Conservation (phyloP, 2,329 filamentous ascomycete genomes). For the Hypoxylon sp. region DNA sequence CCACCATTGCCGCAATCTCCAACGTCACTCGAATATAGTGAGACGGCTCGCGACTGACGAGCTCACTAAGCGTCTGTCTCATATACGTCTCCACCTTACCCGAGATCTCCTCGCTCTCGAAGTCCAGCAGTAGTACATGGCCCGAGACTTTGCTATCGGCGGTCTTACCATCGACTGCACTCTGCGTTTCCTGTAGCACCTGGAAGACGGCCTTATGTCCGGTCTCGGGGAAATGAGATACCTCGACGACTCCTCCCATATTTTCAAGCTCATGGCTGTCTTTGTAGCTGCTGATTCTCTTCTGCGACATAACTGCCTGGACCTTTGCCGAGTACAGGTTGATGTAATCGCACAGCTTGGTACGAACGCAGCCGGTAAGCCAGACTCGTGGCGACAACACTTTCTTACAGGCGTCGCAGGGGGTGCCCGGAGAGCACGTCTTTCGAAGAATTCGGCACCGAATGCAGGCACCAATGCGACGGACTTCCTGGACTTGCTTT, state of each 20-base stretch:
- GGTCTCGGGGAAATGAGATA: constrained; percentile 65
- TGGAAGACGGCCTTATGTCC: constrained; percentile 55
- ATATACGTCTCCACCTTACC: constrained; percentile 67
- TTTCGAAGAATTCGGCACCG: constrained; percentile 71
- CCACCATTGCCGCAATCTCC: constrained; percentile 56
- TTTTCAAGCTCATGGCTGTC: constrained; percentile 57
- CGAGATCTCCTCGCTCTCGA: constrained; percentile 67
- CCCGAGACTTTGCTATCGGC: constrained; percentile 43
- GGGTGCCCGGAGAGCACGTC: constrained; percentile 69
- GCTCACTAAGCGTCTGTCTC: constrained; percentile 63
- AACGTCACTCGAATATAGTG: constrained; percentile 67
- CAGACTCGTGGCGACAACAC: constrained; percentile 71
- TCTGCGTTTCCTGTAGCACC: constrained; percentile 51
- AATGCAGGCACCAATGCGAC: constrained; percentile 71
- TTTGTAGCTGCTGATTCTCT: constrained; percentile 64
- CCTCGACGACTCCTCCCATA: constrained; percentile 61
- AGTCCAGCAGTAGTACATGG: constrained; percentile 64
- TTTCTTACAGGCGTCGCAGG: constrained; percentile 69
- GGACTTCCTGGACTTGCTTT: constrained; percentile 70
- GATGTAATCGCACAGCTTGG: constrained; percentile 67
- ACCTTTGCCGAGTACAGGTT: constrained; percentile 70
- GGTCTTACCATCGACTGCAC: constrained; percentile 43
- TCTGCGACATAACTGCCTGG: constrained; percentile 68
- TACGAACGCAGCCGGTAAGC: constrained; percentile 69
- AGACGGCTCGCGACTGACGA: constrained; percentile 67